phyloP scores from a whole-genome alignment of 2,329 filamentous ascomycete genomes.

The Trichoderma sp. region DNA sequence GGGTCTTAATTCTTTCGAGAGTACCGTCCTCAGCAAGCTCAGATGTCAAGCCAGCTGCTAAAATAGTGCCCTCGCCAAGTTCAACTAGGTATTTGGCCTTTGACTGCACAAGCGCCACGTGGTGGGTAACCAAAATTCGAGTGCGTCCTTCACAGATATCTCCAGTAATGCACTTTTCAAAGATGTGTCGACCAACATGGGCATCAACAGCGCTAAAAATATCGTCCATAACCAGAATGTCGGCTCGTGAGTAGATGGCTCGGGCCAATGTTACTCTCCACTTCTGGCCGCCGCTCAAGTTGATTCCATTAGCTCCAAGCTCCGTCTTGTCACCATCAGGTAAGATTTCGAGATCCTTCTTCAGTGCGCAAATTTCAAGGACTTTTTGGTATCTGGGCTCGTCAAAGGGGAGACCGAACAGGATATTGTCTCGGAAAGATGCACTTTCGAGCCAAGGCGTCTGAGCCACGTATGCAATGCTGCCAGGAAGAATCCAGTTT shows the following conservation, averaged over 20 bases:
- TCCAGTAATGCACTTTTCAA: slow-evolving; percentile 71
- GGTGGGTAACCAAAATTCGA: slow-evolving; percentile 76
- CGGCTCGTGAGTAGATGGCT: slow-evolving; percentile 74
- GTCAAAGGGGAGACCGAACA: slow-evolving; percentile 71
- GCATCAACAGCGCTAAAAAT: slow-evolving; percentile 82
- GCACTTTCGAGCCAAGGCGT: slow-evolving; percentile 86
- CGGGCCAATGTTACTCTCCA: slow-evolving; percentile 79
- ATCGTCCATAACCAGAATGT: slow-evolving; percentile 75
- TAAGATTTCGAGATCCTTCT: slow-evolving; percentile 73
- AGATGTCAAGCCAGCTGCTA: slow-evolving; percentile 61
- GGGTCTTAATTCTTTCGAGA: slow-evolving; percentile 55
- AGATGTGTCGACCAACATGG: slow-evolving; percentile 75
- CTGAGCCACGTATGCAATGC: slow-evolving; percentile 73
- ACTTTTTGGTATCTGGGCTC: slow-evolving; percentile 68
- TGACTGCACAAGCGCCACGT: slow-evolving; percentile 68
- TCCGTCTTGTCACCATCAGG: slow-evolving; percentile 75
- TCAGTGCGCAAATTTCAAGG: slow-evolving; percentile 68
- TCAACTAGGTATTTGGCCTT: slow-evolving; percentile 72
- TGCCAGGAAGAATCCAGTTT: slow-evolving; percentile 67
- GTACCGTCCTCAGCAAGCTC: slow-evolving; percentile 60
- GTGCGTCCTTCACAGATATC: slow-evolving; percentile 68
- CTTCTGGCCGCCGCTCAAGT: slow-evolving; percentile 78
- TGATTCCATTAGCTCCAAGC: slow-evolving; percentile 81
- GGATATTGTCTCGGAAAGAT: slow-evolving; percentile 72
- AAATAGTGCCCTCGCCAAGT: slow-evolving; percentile 64